Base-by-base conservation (phyloP, 345 rosid genomes). In the Eucalyptus coolabah region DNA sequence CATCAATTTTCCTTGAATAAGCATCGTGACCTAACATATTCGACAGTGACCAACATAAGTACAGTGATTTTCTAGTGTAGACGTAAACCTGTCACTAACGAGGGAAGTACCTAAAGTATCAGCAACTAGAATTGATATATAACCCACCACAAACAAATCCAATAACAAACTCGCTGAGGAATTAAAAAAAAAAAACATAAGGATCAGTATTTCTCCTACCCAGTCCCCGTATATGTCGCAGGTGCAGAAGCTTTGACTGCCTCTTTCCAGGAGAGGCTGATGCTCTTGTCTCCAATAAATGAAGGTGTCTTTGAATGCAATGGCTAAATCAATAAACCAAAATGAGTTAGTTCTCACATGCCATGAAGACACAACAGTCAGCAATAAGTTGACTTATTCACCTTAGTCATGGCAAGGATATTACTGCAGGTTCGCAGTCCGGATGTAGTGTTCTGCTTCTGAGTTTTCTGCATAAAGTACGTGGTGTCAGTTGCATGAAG, bases 341-440 rank as follows among this genome's bases (percentile, higher is more conserved):
- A 23, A 37, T 40, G 30, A 77, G 85, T 77, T 77, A 77, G 85
- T 77, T 34, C 69, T 85, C 50, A 86, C 89, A 91, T 40, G 14
- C 54, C 90, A 50, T 32, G 67, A 69, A 23, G 49, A 91, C 81
- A 67, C 59, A 50, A 85, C 30, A 32, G 89, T 65, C 44, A 42
- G 60, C 82, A 85, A 77, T 21, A 40, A 40, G 2, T 77, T 21
- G 85, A 77, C 85, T 77, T 49, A 77, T 83, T 92, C 90, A 98
- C 99, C 99, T 97, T 98, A 90, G 99, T 94, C 99, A 97, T 96
- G 63, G 99, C 95, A 92, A 97, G 93, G 90, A 96, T 97, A 93
- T 98, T 97, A 93, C 96, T 97, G 93, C 99, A 98, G 67, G 99
- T 97, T 86, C 98, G 93, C 93, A 98, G 93, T 88, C 98, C 99